Percentiles rank a stretch among this genome's conserved stretches.
Conservation (phyloP, 768 basidiomycete genomes). For the Ramaria sp. region DNA sequence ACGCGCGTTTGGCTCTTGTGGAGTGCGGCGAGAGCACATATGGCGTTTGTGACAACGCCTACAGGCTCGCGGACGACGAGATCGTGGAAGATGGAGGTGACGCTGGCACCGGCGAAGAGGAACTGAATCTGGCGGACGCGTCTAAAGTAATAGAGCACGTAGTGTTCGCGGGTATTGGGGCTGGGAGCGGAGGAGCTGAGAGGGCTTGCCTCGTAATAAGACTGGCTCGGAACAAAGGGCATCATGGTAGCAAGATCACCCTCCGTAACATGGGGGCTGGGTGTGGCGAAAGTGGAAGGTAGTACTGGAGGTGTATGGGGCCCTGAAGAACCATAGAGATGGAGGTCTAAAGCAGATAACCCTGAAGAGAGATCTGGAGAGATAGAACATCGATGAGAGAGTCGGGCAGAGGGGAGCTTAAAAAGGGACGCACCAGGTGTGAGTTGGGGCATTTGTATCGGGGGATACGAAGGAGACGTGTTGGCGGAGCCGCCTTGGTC, state of each 20-base stretch:
- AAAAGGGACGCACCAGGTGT: constrained; percentile 5
- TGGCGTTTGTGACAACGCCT: constrained; percentile 60
- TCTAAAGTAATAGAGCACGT: constrained; percentile 67
- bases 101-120: constrained; percentile 38
- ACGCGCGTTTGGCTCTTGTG: constrained; percentile 55
- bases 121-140: constrained; percentile 58
- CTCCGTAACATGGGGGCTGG: not conserved
- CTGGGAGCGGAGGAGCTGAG: not conserved
- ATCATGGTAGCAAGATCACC: not conserved
- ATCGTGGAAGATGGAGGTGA: constrained; percentile 19
- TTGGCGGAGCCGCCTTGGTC: constrained; percentile 1
- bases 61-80: constrained; percentile 54
- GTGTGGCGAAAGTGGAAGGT: not conserved
- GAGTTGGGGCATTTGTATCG: constrained; percentile 8
- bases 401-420: not conserved
- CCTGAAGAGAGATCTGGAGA: not conserved
- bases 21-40: constrained; percentile 66
- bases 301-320: not conserved
- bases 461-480: constrained; percentile 4
- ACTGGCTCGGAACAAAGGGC: not conserved
- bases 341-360: constrained; percentile 4
- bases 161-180: constrained; percentile 31
- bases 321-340: not conserved
- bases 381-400: not conserved
- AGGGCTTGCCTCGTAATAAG: constrained; percentile 1